phyloP scores from a whole-genome alignment of 495 filamentous ascomycete genomes.

The Penicillium ochrochloron region DNA sequence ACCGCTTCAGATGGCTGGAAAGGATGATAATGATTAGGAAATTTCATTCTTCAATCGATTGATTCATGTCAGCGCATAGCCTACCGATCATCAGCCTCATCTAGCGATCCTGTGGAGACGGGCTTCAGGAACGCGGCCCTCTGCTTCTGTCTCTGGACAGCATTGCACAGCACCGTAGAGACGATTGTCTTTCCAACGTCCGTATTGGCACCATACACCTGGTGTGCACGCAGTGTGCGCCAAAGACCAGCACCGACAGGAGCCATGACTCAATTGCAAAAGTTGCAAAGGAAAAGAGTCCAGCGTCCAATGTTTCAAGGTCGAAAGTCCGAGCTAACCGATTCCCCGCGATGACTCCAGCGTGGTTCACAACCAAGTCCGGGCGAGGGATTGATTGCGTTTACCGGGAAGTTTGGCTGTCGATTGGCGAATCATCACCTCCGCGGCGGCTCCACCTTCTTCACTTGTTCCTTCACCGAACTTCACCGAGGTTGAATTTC shows the following conservation, averaged over 20 bases:
- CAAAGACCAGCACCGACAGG: conserved; percentile 57
- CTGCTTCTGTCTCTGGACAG: conserved; percentile 52
- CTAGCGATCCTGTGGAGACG: conserved; percentile 69
- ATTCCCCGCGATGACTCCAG: conserved; percentile 2
- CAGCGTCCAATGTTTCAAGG: not conserved
- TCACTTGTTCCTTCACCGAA: conserved; percentile 9
- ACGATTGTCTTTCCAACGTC: conserved; percentile 81
- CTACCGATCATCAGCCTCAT: conserved; percentile 71
- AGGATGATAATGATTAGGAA: not conserved
- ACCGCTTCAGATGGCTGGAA: conserved; percentile 60
- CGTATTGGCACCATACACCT: conserved; percentile 81
- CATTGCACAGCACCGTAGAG: conserved; percentile 69
- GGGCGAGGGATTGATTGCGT: conserved; percentile 14
- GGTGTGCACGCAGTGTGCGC: conserved; percentile 64
- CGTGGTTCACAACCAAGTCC: conserved; percentile 9
- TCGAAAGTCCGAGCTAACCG: not conserved
- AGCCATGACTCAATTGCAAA: conserved; percentile 33
- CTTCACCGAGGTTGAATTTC: conserved; percentile 31
- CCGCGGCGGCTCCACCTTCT: conserved; percentile 17
- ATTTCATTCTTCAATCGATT: not conserved
- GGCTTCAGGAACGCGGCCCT: conserved; percentile 71
- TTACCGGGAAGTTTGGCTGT: conserved; percentile 21
- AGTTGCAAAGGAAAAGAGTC: not conserved
- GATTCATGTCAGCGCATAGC: conserved; percentile 3
- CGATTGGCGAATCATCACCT: conserved; percentile 23